Percentiles rank a stretch among this genome's conserved stretches.
These are phyloP conservation scores for Darksidea phi DNA, from an alignment of 495 filamentous ascomycete genomes.

Conservation along the genomic window DNA sequence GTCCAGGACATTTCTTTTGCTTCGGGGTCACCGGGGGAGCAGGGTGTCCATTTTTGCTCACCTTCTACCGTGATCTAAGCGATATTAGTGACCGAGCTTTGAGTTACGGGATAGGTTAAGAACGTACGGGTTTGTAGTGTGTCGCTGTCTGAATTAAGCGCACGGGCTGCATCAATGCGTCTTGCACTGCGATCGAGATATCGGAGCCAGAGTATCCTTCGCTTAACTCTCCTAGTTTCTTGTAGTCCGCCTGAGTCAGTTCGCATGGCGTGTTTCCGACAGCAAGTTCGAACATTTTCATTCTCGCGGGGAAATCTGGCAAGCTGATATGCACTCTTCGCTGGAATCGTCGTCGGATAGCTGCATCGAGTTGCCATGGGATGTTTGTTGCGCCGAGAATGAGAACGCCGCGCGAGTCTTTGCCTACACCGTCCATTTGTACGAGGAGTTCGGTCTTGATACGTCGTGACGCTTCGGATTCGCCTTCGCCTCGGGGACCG, in stretches of 20 bases:
- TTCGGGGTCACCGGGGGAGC: conserved; percentile 82
- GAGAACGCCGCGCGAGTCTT: conserved; percentile 87
- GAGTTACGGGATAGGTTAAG: not conserved
- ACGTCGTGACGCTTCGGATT: conserved; percentile 92
- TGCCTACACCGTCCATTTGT: conserved; percentile 98
- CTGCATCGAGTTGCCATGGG: conserved; percentile 98
- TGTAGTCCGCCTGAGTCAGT: conserved; percentile 73
- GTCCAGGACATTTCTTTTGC: conserved; percentile 95
- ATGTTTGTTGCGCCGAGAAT: conserved; percentile 98
- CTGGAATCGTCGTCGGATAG: conserved; percentile 95
- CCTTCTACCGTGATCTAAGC: conserved; percentile 68
- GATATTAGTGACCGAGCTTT: not conserved
- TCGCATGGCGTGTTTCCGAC: conserved; percentile 90
- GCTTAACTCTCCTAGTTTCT: conserved; percentile 71
- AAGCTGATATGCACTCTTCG: conserved; percentile 90
- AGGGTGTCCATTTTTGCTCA: conserved; percentile 80
- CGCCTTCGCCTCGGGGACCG: conserved; percentile 92
- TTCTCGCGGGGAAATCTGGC: conserved; percentile 82
- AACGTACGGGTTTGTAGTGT: conserved; percentile 87
- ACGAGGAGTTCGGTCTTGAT: conserved; percentile 99
- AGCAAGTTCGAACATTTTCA: conserved; percentile 95
- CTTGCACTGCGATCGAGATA: conserved; percentile 94
- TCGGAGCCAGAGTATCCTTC: conserved; percentile 96
- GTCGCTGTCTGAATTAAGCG: conserved; percentile 97
- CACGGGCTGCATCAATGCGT: conserved; percentile 96